Base-by-base conservation (phyloP, 2,329 filamentous ascomycete species). In the Alternaria triticina region DNA sequence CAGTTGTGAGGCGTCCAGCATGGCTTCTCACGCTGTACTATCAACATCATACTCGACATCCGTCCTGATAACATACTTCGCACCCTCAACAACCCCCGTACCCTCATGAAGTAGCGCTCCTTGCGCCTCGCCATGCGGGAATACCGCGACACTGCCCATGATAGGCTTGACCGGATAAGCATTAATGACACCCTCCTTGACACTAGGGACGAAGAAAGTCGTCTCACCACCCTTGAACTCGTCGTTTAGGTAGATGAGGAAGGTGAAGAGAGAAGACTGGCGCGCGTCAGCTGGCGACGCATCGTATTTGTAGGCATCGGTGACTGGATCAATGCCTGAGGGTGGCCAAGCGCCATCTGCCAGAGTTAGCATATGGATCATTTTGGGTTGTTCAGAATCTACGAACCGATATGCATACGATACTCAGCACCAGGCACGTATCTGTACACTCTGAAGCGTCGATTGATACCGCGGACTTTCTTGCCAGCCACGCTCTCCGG, bases 381-480 rank as follows among this genome's bases (percentile, higher is more conserved):
- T 13, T 4, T n/a, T 51, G 13, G 6, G 1, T 40, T 23, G 15
- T 11, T 10, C n/a, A 4, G 9, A 40, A 40, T 23, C 83, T 9
- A 68, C 67, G 25, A 33, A 76, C 74, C 74, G 62, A 92, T 91
- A 67, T 92, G 90, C 62, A 86, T 88, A 8, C 90, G 82, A 71
- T 92, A 92, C 74, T 92, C 90, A 0, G 90, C 90, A 1, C 90
- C 90, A 1, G 90, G 89, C 0, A 92, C 89, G 62, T 92, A 92
- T 70, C 90, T 84, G 67, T 92, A 92, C 0, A 92, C 89, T 17
- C 90, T 84, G 80, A 92, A 92, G 6, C 90, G 85, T 1, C 90
- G 83, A 70, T 92, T 92, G 59, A 92, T 81, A 0, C 90, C 89
- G 5, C 89, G 83, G 0, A 86, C 88, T 22, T 82, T 74, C 36